These are phyloP conservation scores for Lactifluus rugatus DNA, from an alignment of 768 basidiomycete genomes.

Conservation along the genomic window DNA sequence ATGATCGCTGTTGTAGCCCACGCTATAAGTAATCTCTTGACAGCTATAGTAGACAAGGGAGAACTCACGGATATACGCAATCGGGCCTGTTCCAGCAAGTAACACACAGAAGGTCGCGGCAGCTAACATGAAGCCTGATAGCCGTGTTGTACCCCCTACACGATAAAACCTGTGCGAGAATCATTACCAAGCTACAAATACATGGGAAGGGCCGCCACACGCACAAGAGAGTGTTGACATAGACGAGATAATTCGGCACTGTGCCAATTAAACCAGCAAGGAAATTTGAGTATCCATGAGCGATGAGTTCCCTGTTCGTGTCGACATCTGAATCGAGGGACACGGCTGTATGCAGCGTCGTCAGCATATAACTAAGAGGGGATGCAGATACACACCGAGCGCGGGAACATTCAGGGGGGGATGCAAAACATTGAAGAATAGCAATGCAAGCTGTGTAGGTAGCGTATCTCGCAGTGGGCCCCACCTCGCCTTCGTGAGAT, in stretches of 20 bases:
- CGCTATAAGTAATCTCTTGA: neutral
- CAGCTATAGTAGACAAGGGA: neutral
- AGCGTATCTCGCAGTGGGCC: conserved; percentile 68
- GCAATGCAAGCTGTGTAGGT: conserved; percentile 89
- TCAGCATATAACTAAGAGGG: neutral
- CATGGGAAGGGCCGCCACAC: neutral
- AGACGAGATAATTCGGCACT: conserved; percentile 84
- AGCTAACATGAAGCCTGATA: conserved; percentile 82
- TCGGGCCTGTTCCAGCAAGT: conserved; percentile 77
- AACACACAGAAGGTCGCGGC: conserved; percentile 61
- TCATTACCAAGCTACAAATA: conserved; percentile 16
- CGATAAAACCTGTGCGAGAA: conserved; percentile 62
- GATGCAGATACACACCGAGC: conserved; percentile 38
- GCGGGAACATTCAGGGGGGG: conserved; percentile 87
- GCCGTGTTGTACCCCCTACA: conserved; percentile 77
- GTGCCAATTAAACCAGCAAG: conserved; percentile 71
- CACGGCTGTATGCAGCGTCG: conserved; percentile 43
- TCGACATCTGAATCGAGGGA: conserved; percentile 84
- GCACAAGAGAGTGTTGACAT: conserved; percentile 56
- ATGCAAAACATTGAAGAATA: conserved; percentile 81
- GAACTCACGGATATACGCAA: conserved; percentile 80
- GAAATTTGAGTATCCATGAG: conserved; percentile 87
- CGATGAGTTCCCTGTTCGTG: conserved; percentile 86
- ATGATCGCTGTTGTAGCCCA: conserved; percentile 54
- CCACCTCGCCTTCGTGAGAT: conserved; percentile 52